Conservation (phyloP, 148 eudicot species). For the Silene latifolia region DNA sequence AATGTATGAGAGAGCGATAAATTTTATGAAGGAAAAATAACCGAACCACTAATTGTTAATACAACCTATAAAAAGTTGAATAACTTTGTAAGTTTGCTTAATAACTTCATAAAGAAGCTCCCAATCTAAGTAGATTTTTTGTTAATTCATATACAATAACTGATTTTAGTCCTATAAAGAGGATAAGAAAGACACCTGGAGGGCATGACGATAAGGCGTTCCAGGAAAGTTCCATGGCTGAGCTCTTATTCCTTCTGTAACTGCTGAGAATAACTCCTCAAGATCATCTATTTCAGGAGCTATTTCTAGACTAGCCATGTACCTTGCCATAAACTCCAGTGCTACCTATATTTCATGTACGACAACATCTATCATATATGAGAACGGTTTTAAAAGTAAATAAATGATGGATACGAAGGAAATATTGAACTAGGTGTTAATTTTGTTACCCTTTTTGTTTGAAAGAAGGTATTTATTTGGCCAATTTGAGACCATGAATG, state of each 20-base stretch:
- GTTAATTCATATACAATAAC: too few relatives aligned
- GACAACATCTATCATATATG: too few relatives aligned
- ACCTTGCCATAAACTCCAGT: constrained; percentile 26
- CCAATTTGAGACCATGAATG: constrained; percentile 8
- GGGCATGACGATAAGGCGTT: constrained; percentile 19
- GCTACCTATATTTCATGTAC: constrained; percentile 21
- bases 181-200: constrained; percentile 5
- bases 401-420: not conserved
- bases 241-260: constrained; percentile 12
- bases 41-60: too few relatives aligned
- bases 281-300: constrained; percentile 16
- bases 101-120: too few relatives aligned
- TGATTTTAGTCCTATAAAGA: too few relatives aligned
- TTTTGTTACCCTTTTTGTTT: not conserved
- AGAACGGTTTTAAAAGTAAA: too few relatives aligned
- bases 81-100: too few relatives aligned
- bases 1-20: too few relatives aligned
- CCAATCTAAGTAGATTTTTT: too few relatives aligned
- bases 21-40: too few relatives aligned
- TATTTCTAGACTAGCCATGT: constrained; percentile 23
- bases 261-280: constrained; percentile 5
- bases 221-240: constrained; percentile 25
- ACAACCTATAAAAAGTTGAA: too few relatives aligned
- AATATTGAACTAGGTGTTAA: not conserved
- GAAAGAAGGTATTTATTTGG: not conserved